Percentiles rank a stretch among this genome's conserved stretches.
phyloP scores from a whole-genome alignment of 306 rosid genomes.

The Phaseolus lunatus region DNA sequence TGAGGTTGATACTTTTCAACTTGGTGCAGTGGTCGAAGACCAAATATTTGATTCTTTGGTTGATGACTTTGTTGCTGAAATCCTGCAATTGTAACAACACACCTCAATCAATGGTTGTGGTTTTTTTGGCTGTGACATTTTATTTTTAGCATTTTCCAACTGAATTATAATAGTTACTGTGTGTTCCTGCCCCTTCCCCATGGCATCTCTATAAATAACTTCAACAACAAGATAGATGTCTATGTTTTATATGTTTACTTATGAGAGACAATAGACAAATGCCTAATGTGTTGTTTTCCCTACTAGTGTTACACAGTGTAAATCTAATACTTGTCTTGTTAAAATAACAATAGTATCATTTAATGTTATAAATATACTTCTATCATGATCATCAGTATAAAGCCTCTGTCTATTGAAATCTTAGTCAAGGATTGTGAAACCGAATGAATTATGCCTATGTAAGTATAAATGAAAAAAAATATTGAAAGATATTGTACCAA shows the following conservation, averaged over 20 bases:
- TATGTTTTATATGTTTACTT: too few species aligned
- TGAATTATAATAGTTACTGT: not conserved
- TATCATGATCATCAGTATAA: too few species aligned
- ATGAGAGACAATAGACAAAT: too few species aligned
- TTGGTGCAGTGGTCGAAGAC: slow-evolving; percentile 62
- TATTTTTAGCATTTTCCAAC: not conserved
- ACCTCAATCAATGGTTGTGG: not conserved
- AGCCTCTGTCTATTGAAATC: too few species aligned
- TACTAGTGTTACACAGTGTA: not conserved
- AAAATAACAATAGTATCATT: too few species aligned
- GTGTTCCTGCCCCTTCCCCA: not conserved
- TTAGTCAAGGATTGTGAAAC: too few species aligned
- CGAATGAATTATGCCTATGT: too few species aligned
- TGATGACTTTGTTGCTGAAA: slow-evolving; percentile 64
- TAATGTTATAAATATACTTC: too few species aligned
- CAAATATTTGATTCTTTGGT: slow-evolving; percentile 65
- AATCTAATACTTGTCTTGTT: too few species aligned
- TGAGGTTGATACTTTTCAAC: slow-evolving; percentile 56
- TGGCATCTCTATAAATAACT: not conserved
- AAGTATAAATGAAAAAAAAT: too few species aligned
- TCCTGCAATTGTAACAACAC: slow-evolving; percentile 40
- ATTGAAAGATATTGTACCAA: too few species aligned
- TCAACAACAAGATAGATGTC: too few species aligned
- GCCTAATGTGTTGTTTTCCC: not conserved
- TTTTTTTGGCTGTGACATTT: not conserved